Evolutionary conservation across 139 green algal species (phyloP).

Genomic region (Chloropicon primus): DNA sequence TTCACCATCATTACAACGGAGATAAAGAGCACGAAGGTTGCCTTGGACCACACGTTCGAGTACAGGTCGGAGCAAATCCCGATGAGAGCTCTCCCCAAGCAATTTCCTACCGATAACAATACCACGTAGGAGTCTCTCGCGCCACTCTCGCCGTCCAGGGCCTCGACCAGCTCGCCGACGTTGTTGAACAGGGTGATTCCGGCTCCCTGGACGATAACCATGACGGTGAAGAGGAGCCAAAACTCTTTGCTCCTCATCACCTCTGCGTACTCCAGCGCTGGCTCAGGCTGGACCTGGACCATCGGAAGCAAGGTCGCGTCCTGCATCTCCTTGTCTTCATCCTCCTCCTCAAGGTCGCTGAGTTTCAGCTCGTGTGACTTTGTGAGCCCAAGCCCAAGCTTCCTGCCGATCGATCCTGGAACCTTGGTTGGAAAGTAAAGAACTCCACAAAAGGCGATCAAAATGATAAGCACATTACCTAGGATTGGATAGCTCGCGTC

Average conservation of each 20-base stretch:
- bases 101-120: neutral
- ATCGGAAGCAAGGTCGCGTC: neutral
- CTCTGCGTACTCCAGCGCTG: too few species aligned
- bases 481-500: neutral
- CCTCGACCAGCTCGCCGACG: neutral
- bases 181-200: neutral
- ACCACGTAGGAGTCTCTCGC: neutral
- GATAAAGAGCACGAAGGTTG: too few species aligned
- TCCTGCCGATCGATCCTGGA: neutral
- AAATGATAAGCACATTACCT: neutral
- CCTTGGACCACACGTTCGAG: too few species aligned
- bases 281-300: too few species aligned
- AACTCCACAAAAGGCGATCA: neutral
- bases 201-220: too few species aligned
- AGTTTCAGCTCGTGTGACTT: too few species aligned
- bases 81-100: neutral
- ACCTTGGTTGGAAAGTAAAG: neutral
- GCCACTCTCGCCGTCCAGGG: neutral
- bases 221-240: too few species aligned
- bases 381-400: too few species aligned
- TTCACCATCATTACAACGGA: too few species aligned
- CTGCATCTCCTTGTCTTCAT: neutral
- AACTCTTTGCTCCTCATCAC: too few species aligned
- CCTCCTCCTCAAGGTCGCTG: neutral
- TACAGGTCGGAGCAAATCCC: too few species aligned